These are phyloP conservation scores for Lycium barbarum DNA, from an alignment of 257 asterid species.

Conservation along the genomic window DNA sequence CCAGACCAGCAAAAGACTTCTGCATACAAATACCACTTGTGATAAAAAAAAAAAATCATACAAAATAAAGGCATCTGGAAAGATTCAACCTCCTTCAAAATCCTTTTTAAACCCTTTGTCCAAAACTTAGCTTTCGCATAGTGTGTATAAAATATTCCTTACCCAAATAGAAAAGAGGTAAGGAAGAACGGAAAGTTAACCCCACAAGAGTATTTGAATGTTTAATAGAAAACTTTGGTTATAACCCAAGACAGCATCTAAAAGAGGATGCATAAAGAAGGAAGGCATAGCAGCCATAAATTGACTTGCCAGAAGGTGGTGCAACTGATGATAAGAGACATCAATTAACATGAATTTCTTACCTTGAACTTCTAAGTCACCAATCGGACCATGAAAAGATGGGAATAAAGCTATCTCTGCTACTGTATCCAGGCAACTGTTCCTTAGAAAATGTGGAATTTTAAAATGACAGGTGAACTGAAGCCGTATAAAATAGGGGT, in stretches of 20 bases:
- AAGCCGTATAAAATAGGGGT: conserved; percentile 23
- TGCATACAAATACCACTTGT: conserved; percentile 10
- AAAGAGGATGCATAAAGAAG: conserved; percentile 6
- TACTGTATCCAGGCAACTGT: conserved; percentile 85
- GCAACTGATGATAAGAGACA: conserved; percentile 17
- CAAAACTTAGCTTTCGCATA: not conserved
- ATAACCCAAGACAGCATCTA: not conserved
- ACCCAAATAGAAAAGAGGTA: not conserved
- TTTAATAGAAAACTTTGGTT: not conserved
- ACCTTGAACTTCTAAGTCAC: conserved; percentile 78
- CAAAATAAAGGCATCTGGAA: conserved; percentile 22
- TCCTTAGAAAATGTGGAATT: conserved; percentile 36
- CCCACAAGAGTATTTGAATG: not conserved
- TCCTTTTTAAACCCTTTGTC: conserved; percentile 3
- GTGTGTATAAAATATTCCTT: conserved; percentile 2
- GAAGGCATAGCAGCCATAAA: not conserved
- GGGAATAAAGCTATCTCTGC: conserved; percentile 85
- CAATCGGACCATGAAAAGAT: conserved; percentile 65
- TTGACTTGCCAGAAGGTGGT: conserved; percentile 26
- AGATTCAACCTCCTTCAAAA: not conserved
- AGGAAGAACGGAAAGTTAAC: conserved; percentile 25
- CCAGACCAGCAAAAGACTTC: conserved; percentile 6
- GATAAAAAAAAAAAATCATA: not conserved
- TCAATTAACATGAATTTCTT: conserved; percentile 28
- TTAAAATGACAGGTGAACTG: conserved; percentile 29